A percentile compares a stretch with the other conserved stretches of the same genome.
phyloP scores from a whole-genome alignment of 2,329 filamentous ascomycete species.

The Colletotrichum sp. region DNA sequence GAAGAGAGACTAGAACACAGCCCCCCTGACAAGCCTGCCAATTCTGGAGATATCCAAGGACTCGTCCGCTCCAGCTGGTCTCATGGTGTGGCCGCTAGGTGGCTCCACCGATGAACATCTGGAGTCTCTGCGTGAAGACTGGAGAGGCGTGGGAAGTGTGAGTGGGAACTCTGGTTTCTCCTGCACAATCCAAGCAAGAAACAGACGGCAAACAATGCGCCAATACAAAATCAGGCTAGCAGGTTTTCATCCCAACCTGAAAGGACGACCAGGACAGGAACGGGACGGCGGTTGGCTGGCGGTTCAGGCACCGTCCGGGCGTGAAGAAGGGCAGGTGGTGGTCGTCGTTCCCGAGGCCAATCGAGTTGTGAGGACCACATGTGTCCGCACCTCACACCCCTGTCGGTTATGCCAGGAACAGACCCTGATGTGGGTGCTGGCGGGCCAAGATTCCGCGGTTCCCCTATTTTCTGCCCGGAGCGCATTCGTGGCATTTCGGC shows the following conservation, averaged over 20 bases:
- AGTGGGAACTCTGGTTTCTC: neutral
- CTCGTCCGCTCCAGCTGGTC: neutral
- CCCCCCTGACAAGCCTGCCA: neutral
- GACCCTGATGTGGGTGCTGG: neutral
- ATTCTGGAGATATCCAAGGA: neutral
- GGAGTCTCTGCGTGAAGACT: neutral
- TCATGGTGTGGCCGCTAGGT: neutral
- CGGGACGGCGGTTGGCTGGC: constrained; percentile 17
- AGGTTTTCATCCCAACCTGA: neutral
- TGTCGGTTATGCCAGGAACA: constrained; percentile 3
- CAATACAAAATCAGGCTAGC: neutral
- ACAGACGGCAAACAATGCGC: neutral
- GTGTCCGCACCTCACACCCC: neutral
- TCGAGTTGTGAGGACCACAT: neutral
- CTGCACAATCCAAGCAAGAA: neutral
- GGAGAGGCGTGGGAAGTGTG: neutral
- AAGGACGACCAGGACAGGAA: neutral
- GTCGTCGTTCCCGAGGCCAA: constrained; percentile 5
- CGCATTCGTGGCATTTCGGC: neutral
- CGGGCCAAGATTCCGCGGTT: neutral
- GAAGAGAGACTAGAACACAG: constrained; percentile 8
- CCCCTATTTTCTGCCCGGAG: neutral
- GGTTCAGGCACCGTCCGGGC: neutral
- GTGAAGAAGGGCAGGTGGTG: neutral
- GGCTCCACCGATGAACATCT: neutral